Base-by-base conservation (phyloP, 2,329 filamentous ascomycete species). In the Cryphonectria naterciae region DNA sequence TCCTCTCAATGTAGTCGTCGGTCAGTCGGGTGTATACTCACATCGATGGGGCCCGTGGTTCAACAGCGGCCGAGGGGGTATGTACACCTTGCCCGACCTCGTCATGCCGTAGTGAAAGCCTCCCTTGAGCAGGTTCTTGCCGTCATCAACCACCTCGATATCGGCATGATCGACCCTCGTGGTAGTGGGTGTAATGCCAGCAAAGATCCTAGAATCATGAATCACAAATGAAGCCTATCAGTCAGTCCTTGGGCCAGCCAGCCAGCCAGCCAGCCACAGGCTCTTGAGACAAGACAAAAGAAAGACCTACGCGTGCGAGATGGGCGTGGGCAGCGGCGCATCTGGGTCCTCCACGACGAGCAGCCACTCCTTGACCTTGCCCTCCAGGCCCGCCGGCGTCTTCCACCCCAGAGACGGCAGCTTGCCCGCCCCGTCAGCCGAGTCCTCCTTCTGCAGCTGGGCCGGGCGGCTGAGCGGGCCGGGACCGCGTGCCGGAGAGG, bases 31-130 rank as follows among this genome's bases (percentile, higher is more conserved):
- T 49, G 46, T 7, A 39, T 49, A 58, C 62, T 78, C 75, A 83
- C 82, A 88, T 69, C 86, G 79, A 76, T 88, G 85, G 32, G 81
- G 80, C 0, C 86, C 86, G 73, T 87, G 83, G 37, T 86, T 86
- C 67, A 85, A 75, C 46, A 86, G 76, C 25, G 85, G 85, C 17
- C 80, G 76, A 1, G 86, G 85, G 0, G 82, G 79, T 4, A 83
- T 79, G 72, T 87, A 88, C 0, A 85, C 75, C 4, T 43, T 77
- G 0, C 80, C 80, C 2, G 79, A 77, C 5, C 79, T 75, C 35
- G 82, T 86, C 71, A 79, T 76, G 2, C 84, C 85, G 63, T 84
- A 85, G 68, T 81, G 78, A 71, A 87, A 88, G 0, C 84, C 84
- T 0, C 84, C 83, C 60, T 78, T 79, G 35, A 85, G 74, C 2